Evolutionary conservation across 306 rosid species (phyloP).

Genomic region (Ochetophila trinervis): DNA sequence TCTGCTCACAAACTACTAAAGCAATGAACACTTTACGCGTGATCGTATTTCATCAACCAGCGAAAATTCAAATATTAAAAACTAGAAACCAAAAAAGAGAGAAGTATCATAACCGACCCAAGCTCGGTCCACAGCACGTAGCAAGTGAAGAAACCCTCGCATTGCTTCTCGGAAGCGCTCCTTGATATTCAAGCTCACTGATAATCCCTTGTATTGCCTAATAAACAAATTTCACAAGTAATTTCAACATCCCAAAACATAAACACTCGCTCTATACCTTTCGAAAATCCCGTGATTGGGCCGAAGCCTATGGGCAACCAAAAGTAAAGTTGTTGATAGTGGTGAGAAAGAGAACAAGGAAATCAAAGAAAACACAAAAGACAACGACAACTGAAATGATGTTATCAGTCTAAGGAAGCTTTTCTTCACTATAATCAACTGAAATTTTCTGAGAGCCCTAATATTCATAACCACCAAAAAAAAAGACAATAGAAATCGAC

Average conservation of each 20-base stretch:
- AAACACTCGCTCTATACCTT: conserved; percentile 47
- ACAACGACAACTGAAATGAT: conserved; percentile 55
- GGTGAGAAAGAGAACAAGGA: conserved; percentile 59
- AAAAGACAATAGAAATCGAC: too few species aligned
- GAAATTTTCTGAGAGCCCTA: too few species aligned
- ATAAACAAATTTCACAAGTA: conserved; percentile 20
- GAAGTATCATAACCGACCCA: conserved; percentile 27
- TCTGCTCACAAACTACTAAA: background rate
- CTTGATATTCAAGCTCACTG: conserved; percentile 99
- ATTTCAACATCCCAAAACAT: background rate
- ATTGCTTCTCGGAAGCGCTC: conserved; percentile 96
- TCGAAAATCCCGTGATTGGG: conserved; percentile 92
- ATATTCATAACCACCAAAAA: too few species aligned
- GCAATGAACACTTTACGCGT: background rate
- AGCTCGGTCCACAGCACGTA: conserved; percentile 99
- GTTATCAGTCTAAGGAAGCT: conserved; percentile 62
- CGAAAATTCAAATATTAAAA: background rate
- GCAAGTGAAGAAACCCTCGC: conserved; percentile 98
- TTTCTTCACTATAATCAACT: too few species aligned
- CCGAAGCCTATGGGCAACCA: conserved; percentile 81
- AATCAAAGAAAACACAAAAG: conserved; percentile 17
- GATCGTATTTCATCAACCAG: conserved; percentile 15
- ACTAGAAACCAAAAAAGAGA: background rate
- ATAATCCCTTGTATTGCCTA: conserved; percentile 96
- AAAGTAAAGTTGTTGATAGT: conserved; percentile 60